These are phyloP conservation scores for Aspergillus transmontanensis DNA, from an alignment of 2,329 filamentous ascomycete species.

Conservation along the genomic window DNA sequence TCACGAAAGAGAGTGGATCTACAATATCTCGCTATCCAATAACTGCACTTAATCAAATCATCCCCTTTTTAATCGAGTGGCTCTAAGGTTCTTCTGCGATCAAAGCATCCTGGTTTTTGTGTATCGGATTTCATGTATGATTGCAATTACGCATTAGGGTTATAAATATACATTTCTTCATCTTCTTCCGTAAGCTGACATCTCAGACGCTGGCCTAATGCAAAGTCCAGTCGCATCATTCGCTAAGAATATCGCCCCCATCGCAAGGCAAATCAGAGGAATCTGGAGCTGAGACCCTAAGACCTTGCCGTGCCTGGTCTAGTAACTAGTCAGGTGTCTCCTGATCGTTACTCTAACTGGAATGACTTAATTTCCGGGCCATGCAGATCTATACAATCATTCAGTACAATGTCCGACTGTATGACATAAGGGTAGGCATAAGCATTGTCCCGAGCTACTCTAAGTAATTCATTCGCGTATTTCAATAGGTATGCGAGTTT, in stretches of 20 bases:
- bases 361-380: conserved; percentile 14
- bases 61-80: conserved; percentile 20
- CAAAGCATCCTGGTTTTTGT: conserved; percentile 6
- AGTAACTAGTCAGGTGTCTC: neutral
- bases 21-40: conserved; percentile 10
- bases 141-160: neutral
- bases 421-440: neutral
- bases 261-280: neutral
- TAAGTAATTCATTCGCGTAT: neutral
- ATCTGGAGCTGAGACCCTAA: neutral
- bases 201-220: neutral
- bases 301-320: neutral
- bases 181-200: neutral
- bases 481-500: neutral
- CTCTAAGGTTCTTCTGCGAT: conserved; percentile 6
- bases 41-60: neutral
- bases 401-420: neutral
- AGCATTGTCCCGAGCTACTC: neutral
- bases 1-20: conserved; percentile 11
- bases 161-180: neutral
- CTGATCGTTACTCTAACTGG: conserved; percentile 1
- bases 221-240: neutral
- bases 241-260: no score
- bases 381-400: conserved; percentile 11
- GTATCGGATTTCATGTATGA: neutral